Evolutionary conservation across 1,284 basidiomycete genomes (phyloP), one percentile per base, ranked within the genome.

Genomic region (Papiliotrema fonsecae): DNA sequence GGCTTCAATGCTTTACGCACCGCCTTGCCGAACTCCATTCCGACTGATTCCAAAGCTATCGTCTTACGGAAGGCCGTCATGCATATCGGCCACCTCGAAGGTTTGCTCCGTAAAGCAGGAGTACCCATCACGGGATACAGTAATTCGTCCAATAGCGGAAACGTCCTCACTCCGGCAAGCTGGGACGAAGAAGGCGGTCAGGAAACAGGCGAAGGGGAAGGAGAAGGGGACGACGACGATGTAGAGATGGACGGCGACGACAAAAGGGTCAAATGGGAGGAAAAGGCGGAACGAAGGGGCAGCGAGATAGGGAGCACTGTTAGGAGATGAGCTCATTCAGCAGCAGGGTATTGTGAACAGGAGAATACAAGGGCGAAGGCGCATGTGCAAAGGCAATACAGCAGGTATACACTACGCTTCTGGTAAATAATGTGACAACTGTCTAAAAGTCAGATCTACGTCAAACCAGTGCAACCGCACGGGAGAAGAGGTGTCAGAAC

Each of bases 1-100:
- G 70, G 70, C 1, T 72, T 72, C 53, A 52, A 59, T 42, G 47
- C 58, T 6, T 58, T 72, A 2, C 63, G 70, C 0, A 35, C 50
- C 7, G 61, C 60, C 4, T 50, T 70, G 5, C 68, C 70, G 1
- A 51, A 52, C 6, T 50, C 65, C 13, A 49, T 66, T 5, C 52
- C 65, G 0, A 67, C 65, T 30, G 70, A 72, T 49, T 67, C 64
- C 13, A 72, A 72, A 54, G 70, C 70, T 4, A 63, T 70, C 47
- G 60, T 70, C 34, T 57, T 72, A 7, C 65, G 65, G 32, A 72
- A 72, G 55, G 70, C 70, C 10, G 68, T 70, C 11, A 49, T 56
- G 1, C 62, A 69, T 46, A 70, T 72, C 26, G 42, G 49, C 6
- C 54, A 63, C 24, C 58, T 72, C n/a, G 68, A 72, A 51, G 45